Evolutionary conservation across 345 rosid genomes (phyloP).

Genomic region (Adansonia digitata): DNA sequence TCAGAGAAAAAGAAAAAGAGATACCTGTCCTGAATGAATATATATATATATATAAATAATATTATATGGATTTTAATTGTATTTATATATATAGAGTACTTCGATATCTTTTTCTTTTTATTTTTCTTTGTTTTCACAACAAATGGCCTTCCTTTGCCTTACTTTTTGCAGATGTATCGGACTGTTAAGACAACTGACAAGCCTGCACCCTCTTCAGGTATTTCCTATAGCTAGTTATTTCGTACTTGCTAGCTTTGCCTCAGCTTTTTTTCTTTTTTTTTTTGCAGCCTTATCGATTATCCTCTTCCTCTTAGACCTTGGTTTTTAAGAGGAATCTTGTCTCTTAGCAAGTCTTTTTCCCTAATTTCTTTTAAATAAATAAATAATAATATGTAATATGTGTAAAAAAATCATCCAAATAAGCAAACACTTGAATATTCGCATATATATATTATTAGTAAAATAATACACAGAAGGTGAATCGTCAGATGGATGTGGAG

Average conservation of each 20-base stretch:
- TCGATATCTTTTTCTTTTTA: not conserved
- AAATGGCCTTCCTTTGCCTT: not conserved
- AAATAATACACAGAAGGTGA: conserved; percentile 20
- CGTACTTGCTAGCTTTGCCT: conserved; percentile 3
- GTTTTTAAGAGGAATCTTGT: no score
- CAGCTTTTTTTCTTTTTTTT: conserved; percentile 5
- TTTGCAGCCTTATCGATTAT: not conserved
- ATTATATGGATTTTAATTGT: not conserved
- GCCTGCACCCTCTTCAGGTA: conserved; percentile 81
- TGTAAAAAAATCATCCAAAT: no score
- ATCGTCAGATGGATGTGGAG: conserved; percentile 66
- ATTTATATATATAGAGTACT: no score
- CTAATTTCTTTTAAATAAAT: no score
- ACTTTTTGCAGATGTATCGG: conserved; percentile 68
- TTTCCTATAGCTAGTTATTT: conserved; percentile 18
- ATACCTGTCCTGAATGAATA: not conserved
- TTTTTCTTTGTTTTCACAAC: not conserved
- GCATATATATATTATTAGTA: no score
- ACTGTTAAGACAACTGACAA: conserved; percentile 87
- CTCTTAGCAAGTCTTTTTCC: no score
- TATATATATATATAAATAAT: not conserved
- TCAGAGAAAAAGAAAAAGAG: not conserved
- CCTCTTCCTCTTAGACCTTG: no score
- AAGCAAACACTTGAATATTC: no score
- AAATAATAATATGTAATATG: no score